Evolutionary conservation across 2,329 filamentous ascomycete species (phyloP), one percentile per base, ranked within the genome.

Genomic region (Bipolaris victoriae): DNA sequence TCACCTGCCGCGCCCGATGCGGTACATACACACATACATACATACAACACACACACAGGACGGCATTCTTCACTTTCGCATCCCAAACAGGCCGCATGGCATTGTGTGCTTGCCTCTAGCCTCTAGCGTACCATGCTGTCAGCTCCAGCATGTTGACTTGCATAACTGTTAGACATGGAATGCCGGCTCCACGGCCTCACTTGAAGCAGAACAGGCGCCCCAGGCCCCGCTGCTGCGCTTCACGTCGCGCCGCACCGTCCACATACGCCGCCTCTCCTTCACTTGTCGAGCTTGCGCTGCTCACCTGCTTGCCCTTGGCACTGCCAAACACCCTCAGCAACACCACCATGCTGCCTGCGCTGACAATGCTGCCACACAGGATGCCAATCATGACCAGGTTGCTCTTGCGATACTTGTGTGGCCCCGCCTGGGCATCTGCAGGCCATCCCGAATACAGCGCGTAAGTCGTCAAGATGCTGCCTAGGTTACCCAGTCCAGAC

Each of bases 321-420:
- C 69, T 69, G 16, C 73, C 71, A 58, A 81, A 71, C 22, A 82
- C 57, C 61, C 75, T 77, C 39, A 96, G 77, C 55, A 91, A 76
- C 16, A 87, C 68, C 48, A 86, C 85, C 88, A 95, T 93, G 55
- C 82, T 70, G 20, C 88, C 79, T 41, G 89, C 89, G 67, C 88
- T 89, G 3, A 89, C 63, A 49, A 96, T 93, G 77, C 92, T 96
- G 49, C 88, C 79, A 61, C 85, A 86, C 18, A 97, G 78, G 54
- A 97, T 97, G 2, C 88, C 92, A 57, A 96, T 87, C 92, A 97
- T 96, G 66, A 89, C 86, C 64, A 93, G 80, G 76, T 96, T 97
- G 78, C 91, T 96, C 74, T 88, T 88, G 61, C 90, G 88, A 77
- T 90, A 96, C 77, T 89, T 88, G 68, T 85, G 82, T 9, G 85